phyloP scores from a whole-genome alignment of 129 eudicot species.

The Centrapalus pauciflorus region DNA sequence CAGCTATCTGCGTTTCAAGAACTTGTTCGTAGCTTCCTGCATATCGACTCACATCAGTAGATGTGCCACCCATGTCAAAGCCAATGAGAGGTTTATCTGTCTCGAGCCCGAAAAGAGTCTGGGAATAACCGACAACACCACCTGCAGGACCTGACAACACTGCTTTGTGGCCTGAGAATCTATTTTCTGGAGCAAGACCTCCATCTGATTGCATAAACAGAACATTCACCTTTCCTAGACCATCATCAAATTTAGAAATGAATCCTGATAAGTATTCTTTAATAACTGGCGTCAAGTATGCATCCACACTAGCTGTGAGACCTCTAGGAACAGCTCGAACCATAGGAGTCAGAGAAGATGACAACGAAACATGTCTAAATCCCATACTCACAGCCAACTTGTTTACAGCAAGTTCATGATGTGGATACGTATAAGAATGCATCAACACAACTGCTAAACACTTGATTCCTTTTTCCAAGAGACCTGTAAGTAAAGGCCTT shows the following conservation, averaged over 20 bases:
- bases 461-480: slow-evolving; percentile 62
- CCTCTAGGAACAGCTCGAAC: slow-evolving; percentile 99
- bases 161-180: slow-evolving; percentile 97
- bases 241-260: slow-evolving; percentile 83
- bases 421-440: slow-evolving; percentile 90
- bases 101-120: slow-evolving; percentile 78
- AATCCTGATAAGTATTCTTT: slow-evolving; percentile 86
- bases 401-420: slow-evolving; percentile 60
- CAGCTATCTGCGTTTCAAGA: slow-evolving; percentile 90
- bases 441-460: slow-evolving; percentile 87
- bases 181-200: slow-evolving; percentile 91
- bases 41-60: slow-evolving; percentile 96
- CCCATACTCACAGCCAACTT: slow-evolving; percentile 70
- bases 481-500: slow-evolving; percentile 59
- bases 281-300: slow-evolving; percentile 87
- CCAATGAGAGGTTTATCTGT: slow-evolving; percentile 87
- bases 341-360: slow-evolving; percentile 96
- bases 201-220: slow-evolving; percentile 99
- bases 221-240: slow-evolving; percentile 65
- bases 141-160: slow-evolving; percentile 99
- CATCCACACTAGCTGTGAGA: slow-evolving; percentile 94
- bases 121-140: slow-evolving; percentile 97
- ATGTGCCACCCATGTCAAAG: slow-evolving; percentile 99
- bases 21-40: slow-evolving; percentile 92
- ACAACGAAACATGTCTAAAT: slow-evolving; percentile 81